These are phyloP conservation scores for Hymenoscyphus scutula DNA, from an alignment of 2,329 filamentous ascomycete species.

Conservation along the genomic window DNA sequence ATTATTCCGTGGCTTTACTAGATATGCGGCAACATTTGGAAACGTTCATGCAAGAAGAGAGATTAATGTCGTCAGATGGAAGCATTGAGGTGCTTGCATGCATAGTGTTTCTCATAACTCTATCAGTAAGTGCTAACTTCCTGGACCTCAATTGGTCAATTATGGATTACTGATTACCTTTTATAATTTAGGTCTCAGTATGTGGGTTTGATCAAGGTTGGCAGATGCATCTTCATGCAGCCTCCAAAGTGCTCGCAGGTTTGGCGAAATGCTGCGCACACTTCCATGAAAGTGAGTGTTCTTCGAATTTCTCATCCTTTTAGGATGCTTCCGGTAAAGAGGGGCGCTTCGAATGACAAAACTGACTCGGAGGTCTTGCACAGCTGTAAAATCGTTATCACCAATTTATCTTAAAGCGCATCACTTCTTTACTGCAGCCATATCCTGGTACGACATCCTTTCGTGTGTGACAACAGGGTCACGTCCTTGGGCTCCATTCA, in stretches of 20 bases:
- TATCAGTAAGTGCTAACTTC: not conserved
- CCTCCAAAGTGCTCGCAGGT: slow-evolving; percentile 44
- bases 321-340: too few species aligned
- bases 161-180: slow-evolving; percentile 1
- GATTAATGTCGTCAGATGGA: not conserved
- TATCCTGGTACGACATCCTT: slow-evolving; percentile 19
- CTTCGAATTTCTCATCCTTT: too few species aligned
- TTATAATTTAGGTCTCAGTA: slow-evolving; percentile 28
- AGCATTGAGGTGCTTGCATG: not conserved
- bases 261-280: not conserved
- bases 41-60: not conserved
- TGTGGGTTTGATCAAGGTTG: slow-evolving; percentile 45
- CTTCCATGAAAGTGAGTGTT: too few species aligned
- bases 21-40: not conserved
- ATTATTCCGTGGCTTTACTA: slow-evolving; percentile 6
- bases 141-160: not conserved
- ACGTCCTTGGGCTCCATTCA: not conserved
- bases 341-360: not conserved
- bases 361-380: not conserved
- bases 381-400: not conserved
- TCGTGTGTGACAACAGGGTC: not conserved
- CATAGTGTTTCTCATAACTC: not conserved
- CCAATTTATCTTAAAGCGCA: slow-evolving; percentile 3
- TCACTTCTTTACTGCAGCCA: slow-evolving; percentile 4
- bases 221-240: slow-evolving; percentile 50